Base-by-base conservation (phyloP, 257 asterid genomes). In the Leonotis leonurus region DNA sequence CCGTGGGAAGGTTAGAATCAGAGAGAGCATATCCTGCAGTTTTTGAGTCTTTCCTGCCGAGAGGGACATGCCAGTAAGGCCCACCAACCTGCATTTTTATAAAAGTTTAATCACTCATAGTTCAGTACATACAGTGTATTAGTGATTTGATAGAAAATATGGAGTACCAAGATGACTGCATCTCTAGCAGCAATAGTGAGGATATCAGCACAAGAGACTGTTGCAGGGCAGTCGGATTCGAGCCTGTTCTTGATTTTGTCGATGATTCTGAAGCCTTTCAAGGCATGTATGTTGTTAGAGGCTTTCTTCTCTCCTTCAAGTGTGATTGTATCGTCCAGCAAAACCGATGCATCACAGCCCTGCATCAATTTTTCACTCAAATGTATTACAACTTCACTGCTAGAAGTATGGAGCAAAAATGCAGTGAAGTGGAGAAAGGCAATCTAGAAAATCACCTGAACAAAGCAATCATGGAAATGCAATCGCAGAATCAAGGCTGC, bases 161-260 rank as follows among this genome's bases (percentile, higher is more conserved):
- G n/a, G 29, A 29, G 29, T 87, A 90, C 96, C 85, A 88, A 68
- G 63, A 82, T 44, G 63, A 79, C 87, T 36, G 95, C 96, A 81
- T 91, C 96, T 75, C 94, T 88, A 29, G 98, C 94, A 12, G 95
- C 96, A 81, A 91, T 12, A 1, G 96, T 88, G 60, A 91, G 92
- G 73, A 88, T 81, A 63, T 91, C 98, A 32, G 96, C 91, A 77
- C 98, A 91, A 59, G 96, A 88, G 26, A 91, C 98, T 0, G 20
- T 73, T 62, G 72, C 91, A 0, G 95, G 98, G 69, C 98, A 91
- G 66, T 91, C 95, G 0, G 96, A 91, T 59, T 91, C 96, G 6
- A 88, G 76, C 64, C 65, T 33, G 75, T 81, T 88, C 71, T 91
- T 91, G 41, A 90, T 82, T 69, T 71, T 75, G 60, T 90, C 97